A percentile compares a stretch with the other conserved stretches of the same genome.
Evolutionary conservation across 2,329 filamentous ascomycete genomes (phyloP).

Genomic region (Xylaria sp.): DNA sequence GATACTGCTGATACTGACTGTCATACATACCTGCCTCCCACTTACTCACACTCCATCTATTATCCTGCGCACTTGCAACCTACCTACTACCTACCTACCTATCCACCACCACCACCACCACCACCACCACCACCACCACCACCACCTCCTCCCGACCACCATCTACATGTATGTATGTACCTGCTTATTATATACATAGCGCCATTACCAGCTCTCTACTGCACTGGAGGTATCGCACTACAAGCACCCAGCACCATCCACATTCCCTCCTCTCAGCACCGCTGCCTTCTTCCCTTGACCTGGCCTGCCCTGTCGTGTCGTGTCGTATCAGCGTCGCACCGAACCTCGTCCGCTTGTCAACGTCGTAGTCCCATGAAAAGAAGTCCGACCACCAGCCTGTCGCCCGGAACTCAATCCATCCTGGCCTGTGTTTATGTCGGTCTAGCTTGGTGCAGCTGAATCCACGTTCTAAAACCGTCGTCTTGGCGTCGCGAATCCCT

Average conservation of each 20-base stretch:
- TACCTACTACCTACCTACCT: background rate
- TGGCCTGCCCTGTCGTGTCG: too few species aligned
- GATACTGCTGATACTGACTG: too few species aligned
- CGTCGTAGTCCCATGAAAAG: constrained; percentile 27
- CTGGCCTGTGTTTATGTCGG: constrained; percentile 16
- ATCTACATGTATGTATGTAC: constrained; percentile 1
- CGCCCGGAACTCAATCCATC: constrained; percentile 21
- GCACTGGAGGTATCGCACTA: background rate
- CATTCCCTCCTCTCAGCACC: constrained; percentile 18
- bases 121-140: too few species aligned
- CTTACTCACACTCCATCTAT: background rate
- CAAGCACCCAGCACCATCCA: constrained; percentile 15
- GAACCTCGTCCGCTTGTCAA: constrained; percentile 25
- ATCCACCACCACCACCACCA: background rate
- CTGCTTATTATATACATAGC: background rate
- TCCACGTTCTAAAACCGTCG: constrained; percentile 9
- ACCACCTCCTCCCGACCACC: background rate
- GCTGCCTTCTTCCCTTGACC: constrained; percentile 25
- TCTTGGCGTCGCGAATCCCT: constrained; percentile 32
- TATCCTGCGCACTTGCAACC: background rate
- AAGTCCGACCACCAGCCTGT: constrained; percentile 20
- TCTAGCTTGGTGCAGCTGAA: constrained; percentile 28
- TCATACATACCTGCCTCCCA: background rate
- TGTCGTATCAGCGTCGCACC: constrained; percentile 37
- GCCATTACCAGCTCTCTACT: background rate